These are phyloP conservation scores for Paramecium tetraurelia DNA, from an alignment of 73 alveolate species.

Conservation along the genomic window DNA sequence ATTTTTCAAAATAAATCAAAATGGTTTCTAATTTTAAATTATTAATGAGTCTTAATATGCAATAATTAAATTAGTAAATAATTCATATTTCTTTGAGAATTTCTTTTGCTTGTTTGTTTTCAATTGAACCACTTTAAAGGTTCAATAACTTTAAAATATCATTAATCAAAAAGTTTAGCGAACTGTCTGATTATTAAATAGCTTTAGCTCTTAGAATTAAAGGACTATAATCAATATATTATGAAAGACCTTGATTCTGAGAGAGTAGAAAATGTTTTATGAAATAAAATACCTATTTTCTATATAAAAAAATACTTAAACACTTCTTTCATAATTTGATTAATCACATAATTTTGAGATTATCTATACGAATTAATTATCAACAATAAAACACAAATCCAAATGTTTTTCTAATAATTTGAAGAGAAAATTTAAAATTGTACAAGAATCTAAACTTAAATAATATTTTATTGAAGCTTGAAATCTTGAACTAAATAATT, in stretches of 20 bases:
- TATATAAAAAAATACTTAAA: neutral
- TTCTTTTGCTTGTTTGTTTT: neutral
- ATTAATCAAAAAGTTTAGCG: neutral
- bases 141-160: neutral
- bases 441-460: neutral
- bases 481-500: neutral
- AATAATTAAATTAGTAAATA: neutral
- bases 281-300: neutral
- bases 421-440: neutral
- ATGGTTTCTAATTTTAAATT: neutral
- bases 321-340: neutral
- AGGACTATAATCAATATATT: neutral
- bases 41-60: neutral
- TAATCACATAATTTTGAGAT: neutral
- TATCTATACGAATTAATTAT: neutral
- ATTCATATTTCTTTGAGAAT: neutral
- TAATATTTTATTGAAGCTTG: neutral
- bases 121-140: neutral
- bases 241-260: neutral
- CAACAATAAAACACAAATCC: neutral
- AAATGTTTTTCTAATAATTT: neutral
- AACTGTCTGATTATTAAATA: neutral
- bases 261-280: neutral
- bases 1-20: neutral
- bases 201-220: neutral